Percentiles rank a stretch among this genome's conserved stretches.
Conservation (phyloP, 2,329 filamentous ascomycete species). For the Cytospora schulzeri region DNA sequence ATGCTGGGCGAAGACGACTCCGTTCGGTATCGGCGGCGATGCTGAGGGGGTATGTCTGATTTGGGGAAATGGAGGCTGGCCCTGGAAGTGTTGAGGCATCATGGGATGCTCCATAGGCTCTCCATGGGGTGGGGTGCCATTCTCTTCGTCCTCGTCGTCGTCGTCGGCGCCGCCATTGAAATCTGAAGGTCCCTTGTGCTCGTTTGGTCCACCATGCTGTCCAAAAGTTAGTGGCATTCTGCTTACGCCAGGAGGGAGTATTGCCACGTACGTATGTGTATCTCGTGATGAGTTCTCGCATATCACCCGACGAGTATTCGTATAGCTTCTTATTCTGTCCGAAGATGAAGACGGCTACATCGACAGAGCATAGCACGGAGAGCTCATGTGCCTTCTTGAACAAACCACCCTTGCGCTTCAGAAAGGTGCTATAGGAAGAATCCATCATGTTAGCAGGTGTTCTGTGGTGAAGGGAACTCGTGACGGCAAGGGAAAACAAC, state of each 20-base stretch:
- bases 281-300: constrained; percentile 83
- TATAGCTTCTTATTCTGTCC: constrained; percentile 99
- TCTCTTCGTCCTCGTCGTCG: constrained; percentile 77
- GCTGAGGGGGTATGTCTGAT: constrained; percentile 83
- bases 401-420: constrained; percentile 96
- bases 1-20: constrained; percentile 65
- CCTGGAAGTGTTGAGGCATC: constrained; percentile 71
- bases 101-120: constrained; percentile 62
- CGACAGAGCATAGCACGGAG: constrained; percentile 95
- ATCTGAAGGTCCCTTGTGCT: constrained; percentile 93
- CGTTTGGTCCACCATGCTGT: constrained; percentile 88
- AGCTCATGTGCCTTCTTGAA: constrained; percentile 99
- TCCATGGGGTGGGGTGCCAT: constrained; percentile 71
- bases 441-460: constrained; percentile 20
- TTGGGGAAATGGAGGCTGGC: constrained; percentile 73
- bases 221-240: constrained; percentile 4
- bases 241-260: not conserved
- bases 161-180: constrained; percentile 89
- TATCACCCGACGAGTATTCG: constrained; percentile 93
- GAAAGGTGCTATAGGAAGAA: constrained; percentile 71
- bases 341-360: constrained; percentile 98
- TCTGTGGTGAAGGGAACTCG: not conserved
- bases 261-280: constrained; percentile 80
- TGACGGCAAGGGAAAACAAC: not conserved
- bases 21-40: constrained; percentile 84